These are phyloP conservation scores for Neckera pumila DNA, from an alignment of 225 moss, liverwort and hornwort genomes.

Conservation along the genomic window DNA sequence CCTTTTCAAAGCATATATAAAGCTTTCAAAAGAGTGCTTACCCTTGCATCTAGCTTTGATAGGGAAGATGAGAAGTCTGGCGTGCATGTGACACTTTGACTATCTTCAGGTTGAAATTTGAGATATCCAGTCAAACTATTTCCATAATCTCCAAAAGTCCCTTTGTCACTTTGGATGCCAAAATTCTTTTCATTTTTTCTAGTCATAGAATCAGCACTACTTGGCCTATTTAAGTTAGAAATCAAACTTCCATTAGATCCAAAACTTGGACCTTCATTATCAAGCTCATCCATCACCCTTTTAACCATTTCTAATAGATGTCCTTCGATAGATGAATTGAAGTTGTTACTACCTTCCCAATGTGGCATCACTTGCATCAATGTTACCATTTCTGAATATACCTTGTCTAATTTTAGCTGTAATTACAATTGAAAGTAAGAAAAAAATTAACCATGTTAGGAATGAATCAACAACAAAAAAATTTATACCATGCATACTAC, in stretches of 20 bases:
- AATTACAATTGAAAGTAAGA: not conserved
- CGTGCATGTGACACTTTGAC: slow-evolving; percentile 5
- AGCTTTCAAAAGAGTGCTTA: not conserved
- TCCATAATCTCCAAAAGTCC: slow-evolving; percentile 1
- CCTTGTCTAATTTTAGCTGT: slow-evolving; percentile 61
- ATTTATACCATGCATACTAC: not conserved
- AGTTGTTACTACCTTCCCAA: slow-evolving; percentile 49
- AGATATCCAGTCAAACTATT: not conserved
- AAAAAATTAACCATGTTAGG: not conserved
- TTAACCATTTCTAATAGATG: slow-evolving; percentile 64
- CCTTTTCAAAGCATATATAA: not conserved
- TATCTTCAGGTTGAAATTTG: slow-evolving; percentile 39
- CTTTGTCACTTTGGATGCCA: slow-evolving; percentile 7
- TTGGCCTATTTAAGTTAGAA: slow-evolving; percentile 27
- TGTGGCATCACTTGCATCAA: slow-evolving; percentile 55
- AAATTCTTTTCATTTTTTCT: slow-evolving; percentile 27
- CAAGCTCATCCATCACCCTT: slow-evolving; percentile 38
- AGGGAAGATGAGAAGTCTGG: slow-evolving; percentile 8
- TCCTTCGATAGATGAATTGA: slow-evolving; percentile 27
- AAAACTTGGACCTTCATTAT: slow-evolving; percentile 14
- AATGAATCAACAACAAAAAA: not conserved
- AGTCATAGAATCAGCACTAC: slow-evolving; percentile 5
- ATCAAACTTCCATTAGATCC: slow-evolving; percentile 27
- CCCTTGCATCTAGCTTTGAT: slow-evolving; percentile 33
- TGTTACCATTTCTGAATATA: slow-evolving; percentile 55